Evolutionary conservation across 176 grass and related monocot genomes (phyloP).

Genomic region (Carex cristatella): DNA sequence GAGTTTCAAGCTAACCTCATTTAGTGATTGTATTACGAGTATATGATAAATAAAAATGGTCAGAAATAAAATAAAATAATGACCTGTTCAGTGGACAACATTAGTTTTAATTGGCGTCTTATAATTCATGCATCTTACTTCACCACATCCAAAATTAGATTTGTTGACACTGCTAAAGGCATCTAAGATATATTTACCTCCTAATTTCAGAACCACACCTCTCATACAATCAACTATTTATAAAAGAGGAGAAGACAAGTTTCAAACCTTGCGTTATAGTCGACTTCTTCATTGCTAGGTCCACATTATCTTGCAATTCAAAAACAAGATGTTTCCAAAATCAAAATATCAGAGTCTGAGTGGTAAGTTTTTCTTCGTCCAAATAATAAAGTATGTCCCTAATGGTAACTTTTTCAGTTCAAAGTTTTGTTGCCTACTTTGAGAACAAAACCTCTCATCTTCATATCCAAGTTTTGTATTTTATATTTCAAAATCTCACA

Average conservation of each 20-base stretch:
- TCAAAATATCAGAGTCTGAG: slow-evolving; percentile 19
- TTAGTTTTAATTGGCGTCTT: not conserved
- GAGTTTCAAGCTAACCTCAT: too few species aligned
- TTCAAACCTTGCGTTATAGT: not conserved
- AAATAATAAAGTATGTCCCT: not conserved
- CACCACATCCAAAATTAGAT: not conserved
- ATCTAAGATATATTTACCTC: slow-evolving; percentile 18
- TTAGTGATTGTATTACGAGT: not conserved
- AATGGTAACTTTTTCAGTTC: not conserved
- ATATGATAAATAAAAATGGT: not conserved
- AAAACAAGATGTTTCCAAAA: slow-evolving; percentile 6
- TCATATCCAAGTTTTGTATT: not conserved
- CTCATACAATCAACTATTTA: slow-evolving; percentile 7
- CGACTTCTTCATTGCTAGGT: not conserved
- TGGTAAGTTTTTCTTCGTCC: not conserved
- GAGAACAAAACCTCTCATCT: not conserved
- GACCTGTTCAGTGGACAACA: not conserved
- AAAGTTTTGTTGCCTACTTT: not conserved
- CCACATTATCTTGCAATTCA: not conserved
- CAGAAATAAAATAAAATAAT: not conserved
- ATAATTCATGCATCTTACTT: not conserved
- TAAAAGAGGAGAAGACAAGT: not conserved
- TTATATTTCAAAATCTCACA: not conserved
- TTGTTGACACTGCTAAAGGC: not conserved
- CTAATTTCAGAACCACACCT: slow-evolving; percentile 7